Evolutionary conservation across 2,329 filamentous ascomycete genomes (phyloP), one percentile per base, ranked within the genome.

Genomic region (Aspergillus sp.): DNA sequence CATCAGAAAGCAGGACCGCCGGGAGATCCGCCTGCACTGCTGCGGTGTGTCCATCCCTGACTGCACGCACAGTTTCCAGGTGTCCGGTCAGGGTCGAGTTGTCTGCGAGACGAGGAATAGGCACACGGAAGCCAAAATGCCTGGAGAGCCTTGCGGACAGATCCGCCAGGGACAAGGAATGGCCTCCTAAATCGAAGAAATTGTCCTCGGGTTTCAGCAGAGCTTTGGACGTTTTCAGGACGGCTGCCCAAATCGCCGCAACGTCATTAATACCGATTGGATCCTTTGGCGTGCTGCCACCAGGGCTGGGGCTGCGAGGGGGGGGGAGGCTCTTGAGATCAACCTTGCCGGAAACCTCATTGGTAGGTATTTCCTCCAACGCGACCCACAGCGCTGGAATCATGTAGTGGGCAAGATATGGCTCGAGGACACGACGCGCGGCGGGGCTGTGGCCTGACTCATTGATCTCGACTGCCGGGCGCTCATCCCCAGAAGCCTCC

Each of bases 131-230:
- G 4, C 85, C 86, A 58, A 88, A 89, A 0, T 77, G 78, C 49
- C 80, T 80, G 0, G 84, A 82, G 12, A 90, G 64, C 30, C 82
- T 80, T 22, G 82, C 82, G n/a, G 86, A 82, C 22, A 91, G 75
- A 51, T 89, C 84, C 0, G 87, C 87, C n/a, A 91, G 78, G 2
- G 82, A 82, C 46, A 91, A 70, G 0, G 86, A 90, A 65, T 91
- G 87, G 0, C 87, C 87, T 32, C 87, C 87, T 1, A 91, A 72
- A 51, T 90, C 87, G 62, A 90, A 91, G 67, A 91, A 91, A 63
- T 83, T 85, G 63, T 88, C 83, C 52, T 87, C 82, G 1, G 78
- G 60, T 45, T 84, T 85, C 20, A 90, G 79, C 17, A 78, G 74
- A 37, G 69, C 76, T 7, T 74, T 70, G 0, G 84, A 77, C n/a